Conservation (phyloP, 2,329 filamentous ascomycete genomes). For the Aspergillus clavatus region DNA sequence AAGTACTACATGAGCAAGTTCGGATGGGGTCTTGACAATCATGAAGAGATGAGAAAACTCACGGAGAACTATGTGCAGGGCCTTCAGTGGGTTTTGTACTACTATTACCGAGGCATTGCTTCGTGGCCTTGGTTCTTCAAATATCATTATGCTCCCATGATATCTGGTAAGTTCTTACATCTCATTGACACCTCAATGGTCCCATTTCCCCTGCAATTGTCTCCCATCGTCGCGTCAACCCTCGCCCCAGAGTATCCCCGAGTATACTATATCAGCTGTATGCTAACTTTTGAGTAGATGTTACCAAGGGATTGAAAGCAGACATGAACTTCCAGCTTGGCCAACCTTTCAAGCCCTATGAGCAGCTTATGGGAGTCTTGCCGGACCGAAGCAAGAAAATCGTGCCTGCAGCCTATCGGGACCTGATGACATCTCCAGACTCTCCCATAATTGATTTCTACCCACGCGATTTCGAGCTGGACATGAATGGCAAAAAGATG, state of each 20-base stretch:
- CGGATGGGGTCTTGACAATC: conserved; percentile 76
- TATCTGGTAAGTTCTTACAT: conserved; percentile 56
- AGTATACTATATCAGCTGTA: not conserved
- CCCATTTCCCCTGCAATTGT: not conserved
- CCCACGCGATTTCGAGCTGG: conserved; percentile 89
- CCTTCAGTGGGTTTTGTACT: conserved; percentile 95
- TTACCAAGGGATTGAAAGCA: conserved; percentile 79
- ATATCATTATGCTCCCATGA: conserved; percentile 97
- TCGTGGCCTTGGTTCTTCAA: conserved; percentile 98
- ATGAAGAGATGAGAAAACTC: conserved; percentile 73
- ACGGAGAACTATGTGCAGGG: conserved; percentile 97
- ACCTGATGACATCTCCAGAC: conserved; percentile 82
- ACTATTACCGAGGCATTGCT: conserved; percentile 95
- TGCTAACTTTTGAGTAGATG: conserved; percentile 54
- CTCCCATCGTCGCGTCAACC: too few species aligned
- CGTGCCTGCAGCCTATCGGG: conserved; percentile 79
- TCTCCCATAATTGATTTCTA: conserved; percentile 99
- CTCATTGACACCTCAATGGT: not conserved
- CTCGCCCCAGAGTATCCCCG: too few species aligned
- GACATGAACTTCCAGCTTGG: conserved; percentile 90
- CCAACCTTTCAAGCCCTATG: conserved; percentile 89
- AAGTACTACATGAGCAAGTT: conserved; percentile 91
- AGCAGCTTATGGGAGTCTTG: conserved; percentile 97
- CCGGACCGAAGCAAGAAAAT: conserved; percentile 97
- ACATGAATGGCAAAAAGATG: conserved; percentile 99